phyloP scores from a whole-genome alignment of 768 basidiomycete genomes.

The Phylloporus arenicola region DNA sequence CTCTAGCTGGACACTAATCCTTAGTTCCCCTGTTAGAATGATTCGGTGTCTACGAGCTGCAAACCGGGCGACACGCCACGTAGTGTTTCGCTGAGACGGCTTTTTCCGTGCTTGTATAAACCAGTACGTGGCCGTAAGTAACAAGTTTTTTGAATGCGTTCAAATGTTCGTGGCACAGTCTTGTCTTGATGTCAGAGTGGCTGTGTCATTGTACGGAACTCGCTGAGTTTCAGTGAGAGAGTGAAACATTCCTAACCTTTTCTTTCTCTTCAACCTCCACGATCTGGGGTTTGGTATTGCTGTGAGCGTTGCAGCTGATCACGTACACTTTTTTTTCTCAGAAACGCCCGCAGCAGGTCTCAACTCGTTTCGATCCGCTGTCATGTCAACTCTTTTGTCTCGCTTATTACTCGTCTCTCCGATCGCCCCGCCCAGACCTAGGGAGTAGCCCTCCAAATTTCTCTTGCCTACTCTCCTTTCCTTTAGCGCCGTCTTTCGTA shows the following conservation, averaged over 20 bases:
- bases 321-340: conserved; percentile 6
- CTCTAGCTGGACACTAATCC: neutral
- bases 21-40: neutral
- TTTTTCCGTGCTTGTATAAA: conserved; percentile 4
- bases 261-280: neutral
- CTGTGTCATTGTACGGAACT: conserved; percentile 2
- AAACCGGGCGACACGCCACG: neutral
- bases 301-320: neutral
- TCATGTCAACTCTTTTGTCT: conserved; percentile 8
- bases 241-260: neutral
- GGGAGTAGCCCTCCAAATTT: neutral
- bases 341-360: neutral
- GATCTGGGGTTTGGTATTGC: neutral
- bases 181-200: conserved; percentile 6
- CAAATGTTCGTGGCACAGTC: neutral
- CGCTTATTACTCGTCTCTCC: neutral
- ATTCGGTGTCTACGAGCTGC: neutral
- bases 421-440: neutral
- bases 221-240: too few relatives aligned
- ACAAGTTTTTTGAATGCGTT: neutral
- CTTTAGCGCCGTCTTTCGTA: conserved; percentile 6
- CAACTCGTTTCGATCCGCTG: conserved; percentile 3
- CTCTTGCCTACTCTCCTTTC: conserved; percentile 11
- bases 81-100: conserved; percentile 6
- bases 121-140: neutral